Base-by-base conservation (phyloP, 1,139 yeast genomes). In the Yamadazyma blattariae region DNA sequence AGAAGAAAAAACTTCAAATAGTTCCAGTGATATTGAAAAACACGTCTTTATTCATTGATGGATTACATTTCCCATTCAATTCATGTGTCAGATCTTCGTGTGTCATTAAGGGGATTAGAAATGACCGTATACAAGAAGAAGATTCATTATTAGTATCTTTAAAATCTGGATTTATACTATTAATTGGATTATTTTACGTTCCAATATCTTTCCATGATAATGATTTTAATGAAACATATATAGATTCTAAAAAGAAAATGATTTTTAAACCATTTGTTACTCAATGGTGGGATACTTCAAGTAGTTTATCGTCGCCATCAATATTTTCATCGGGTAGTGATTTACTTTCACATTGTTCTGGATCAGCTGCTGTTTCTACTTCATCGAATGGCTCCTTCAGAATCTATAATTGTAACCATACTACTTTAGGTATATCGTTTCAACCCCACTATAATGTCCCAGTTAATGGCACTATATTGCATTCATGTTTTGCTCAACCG, bases 261-360 rank as follows among this genome's bases (percentile, higher is more conserved):
- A 51, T 63, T 1, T 57, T 55, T 34, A 67, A 61, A 33, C 79
- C 79, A 2, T 71, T 64, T 42, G 66, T 70, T 11, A 71, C 73
- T 0, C 79, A 74, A 44, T 73, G 78, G 78, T 74, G 79, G 79
- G 67, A 61, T 37, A 49, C 58, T 6, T 56, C 49, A 2, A 51
- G 46, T 24, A 34, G 40, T 13, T 38, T 40, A 24, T 31, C 38
- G 14, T 37, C 48, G 3, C 65, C 68, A 1, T 40, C 57, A 1
- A 38, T 62, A 14, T 52, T 51, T 6, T 54, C 67, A 5, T 53
- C 71, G 3, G 79, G 79, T 1, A 50, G 47, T 34, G 43, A 54
- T 2, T 44, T 72, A 16, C 31, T 50, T 3, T 51, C 74, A 0
- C 74, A 70, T 38, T 38, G 46, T 1, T 54, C 68, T 0, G 77